Percentiles rank a stretch among this genome's conserved stretches.
phyloP scores from a whole-genome alignment of 495 filamentous ascomycete species.

The Penicillium simplicissimum region DNA sequence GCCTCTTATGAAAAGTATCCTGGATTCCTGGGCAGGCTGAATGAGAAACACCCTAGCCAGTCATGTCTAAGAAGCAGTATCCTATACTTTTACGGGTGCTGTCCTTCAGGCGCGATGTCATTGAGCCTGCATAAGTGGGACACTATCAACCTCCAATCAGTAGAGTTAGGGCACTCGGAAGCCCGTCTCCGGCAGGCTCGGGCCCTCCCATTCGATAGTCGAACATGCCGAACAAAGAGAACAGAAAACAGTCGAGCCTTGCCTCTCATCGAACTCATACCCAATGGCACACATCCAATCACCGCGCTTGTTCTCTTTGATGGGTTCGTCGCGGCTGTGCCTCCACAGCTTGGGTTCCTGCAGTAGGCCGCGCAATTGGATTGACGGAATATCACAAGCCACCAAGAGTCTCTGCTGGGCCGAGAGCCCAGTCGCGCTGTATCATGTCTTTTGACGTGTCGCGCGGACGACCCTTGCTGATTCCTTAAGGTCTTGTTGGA shows the following conservation, averaged over 20 bases:
- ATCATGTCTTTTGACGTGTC: constrained; percentile 9
- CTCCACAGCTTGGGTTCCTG: constrained; percentile 43
- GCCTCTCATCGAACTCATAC: neutral
- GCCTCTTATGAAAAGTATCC: neutral
- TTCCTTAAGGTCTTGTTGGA: neutral
- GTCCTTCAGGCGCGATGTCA: neutral
- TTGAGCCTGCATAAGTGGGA: constrained; percentile 1
- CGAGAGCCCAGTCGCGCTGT: neutral
- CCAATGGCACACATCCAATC: constrained; percentile 16
- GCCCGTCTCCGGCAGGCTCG: constrained; percentile 8
- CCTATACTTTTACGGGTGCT: neutral
- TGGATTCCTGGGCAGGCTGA: neutral
- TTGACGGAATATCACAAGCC: constrained; percentile 17
- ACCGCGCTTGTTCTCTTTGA: constrained; percentile 4
- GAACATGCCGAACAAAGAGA: constrained; percentile 1
- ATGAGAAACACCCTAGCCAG: neutral
- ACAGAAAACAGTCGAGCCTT: constrained; percentile 13
- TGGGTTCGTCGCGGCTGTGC: constrained; percentile 22
- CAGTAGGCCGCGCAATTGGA: constrained; percentile 41
- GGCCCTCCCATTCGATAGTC: neutral
- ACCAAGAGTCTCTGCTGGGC: constrained; percentile 1
- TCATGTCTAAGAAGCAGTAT: neutral
- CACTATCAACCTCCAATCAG: constrained; percentile 2
- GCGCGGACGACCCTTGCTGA: constrained; percentile 2
- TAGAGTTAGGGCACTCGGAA: constrained; percentile 9